These are phyloP conservation scores for Mycosphaerella arachidis DNA, from an alignment of 2,329 filamentous ascomycete species.

Conservation along the genomic window DNA sequence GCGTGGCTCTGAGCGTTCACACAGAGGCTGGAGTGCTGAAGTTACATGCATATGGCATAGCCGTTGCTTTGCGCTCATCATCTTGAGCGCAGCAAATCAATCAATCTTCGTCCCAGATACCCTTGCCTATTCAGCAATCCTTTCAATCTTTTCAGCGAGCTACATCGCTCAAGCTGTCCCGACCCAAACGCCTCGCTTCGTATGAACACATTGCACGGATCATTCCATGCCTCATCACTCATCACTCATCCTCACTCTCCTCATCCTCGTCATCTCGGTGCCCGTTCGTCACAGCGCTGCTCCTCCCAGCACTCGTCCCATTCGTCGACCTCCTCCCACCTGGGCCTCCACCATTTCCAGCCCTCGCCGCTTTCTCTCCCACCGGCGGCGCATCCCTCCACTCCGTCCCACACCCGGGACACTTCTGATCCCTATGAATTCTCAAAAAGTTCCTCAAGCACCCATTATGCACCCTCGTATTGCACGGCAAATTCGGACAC, in stretches of 20 bases:
- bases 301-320: constrained; percentile 13
- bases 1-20: constrained; percentile 17
- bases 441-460: constrained; percentile 73
- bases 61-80: constrained; percentile 10
- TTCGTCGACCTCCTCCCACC: constrained; percentile 16
- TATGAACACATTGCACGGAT: background rate
- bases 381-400: constrained; percentile 52
- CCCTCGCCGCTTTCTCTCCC: constrained; percentile 47
- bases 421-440: constrained; percentile 54
- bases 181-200: constrained; percentile 18
- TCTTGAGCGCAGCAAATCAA: constrained; percentile 16
- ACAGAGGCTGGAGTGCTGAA: constrained; percentile 9
- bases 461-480: constrained; percentile 67
- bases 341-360: background rate
- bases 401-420: constrained; percentile 53
- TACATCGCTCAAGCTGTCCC: background rate
- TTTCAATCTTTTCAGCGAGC: constrained; percentile 3
- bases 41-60: constrained; percentile 3
- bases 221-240: background rate
- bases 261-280: constrained; percentile 13
- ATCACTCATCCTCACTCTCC: background rate
- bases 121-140: background rate
- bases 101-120: constrained; percentile 4
- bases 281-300: constrained; percentile 18
- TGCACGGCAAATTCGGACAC: constrained; percentile 65